These are phyloP conservation scores for Laetiporus sulphureus DNA, from an alignment of 1,284 basidiomycete genomes.

Conservation along the genomic window DNA sequence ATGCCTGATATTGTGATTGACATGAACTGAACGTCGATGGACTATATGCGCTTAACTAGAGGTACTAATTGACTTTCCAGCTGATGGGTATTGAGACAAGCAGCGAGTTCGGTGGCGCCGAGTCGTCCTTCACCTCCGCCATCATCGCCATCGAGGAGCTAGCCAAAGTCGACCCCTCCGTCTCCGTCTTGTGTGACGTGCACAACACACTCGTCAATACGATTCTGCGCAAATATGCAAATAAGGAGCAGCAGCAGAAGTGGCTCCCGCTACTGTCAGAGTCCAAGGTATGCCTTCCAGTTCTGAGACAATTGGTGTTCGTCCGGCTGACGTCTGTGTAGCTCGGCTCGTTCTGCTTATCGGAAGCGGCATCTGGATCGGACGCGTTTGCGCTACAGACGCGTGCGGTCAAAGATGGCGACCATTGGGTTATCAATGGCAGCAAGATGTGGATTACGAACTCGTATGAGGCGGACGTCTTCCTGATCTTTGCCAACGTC, in stretches of 20 bases:
- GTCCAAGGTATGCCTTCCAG: conserved; percentile 50
- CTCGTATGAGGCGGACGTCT: conserved; percentile 91
- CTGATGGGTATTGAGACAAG: conserved; percentile 97
- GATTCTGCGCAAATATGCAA: conserved; percentile 85
- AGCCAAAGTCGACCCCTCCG: conserved; percentile 93
- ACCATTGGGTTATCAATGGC: conserved; percentile 85
- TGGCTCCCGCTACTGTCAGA: conserved; percentile 85
- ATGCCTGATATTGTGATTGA: too few relatives aligned
- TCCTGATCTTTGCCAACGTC: conserved; percentile 92
- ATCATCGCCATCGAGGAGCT: conserved; percentile 98
- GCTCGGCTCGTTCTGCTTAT: conserved; percentile 96
- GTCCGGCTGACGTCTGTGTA: conserved; percentile 24
- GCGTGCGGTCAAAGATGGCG: conserved; percentile 80
- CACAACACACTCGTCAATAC: conserved; percentile 99
- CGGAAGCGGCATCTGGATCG: conserved; percentile 89
- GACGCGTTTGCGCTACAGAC: conserved; percentile 98
- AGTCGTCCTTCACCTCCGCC: conserved; percentile 89
- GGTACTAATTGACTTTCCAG: conserved; percentile 41
- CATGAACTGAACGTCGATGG: too few relatives aligned
- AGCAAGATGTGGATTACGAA: conserved; percentile 99
- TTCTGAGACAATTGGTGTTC: background rate
- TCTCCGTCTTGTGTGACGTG: conserved; percentile 95
- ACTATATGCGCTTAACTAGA: too few relatives aligned
- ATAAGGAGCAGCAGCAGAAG: conserved; percentile 79
- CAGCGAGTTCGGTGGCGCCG: conserved; percentile 81